These are phyloP conservation scores for Globisporangium orthogonon DNA, from an alignment of 352 stramenopile genomes.

Conservation along the genomic window DNA sequence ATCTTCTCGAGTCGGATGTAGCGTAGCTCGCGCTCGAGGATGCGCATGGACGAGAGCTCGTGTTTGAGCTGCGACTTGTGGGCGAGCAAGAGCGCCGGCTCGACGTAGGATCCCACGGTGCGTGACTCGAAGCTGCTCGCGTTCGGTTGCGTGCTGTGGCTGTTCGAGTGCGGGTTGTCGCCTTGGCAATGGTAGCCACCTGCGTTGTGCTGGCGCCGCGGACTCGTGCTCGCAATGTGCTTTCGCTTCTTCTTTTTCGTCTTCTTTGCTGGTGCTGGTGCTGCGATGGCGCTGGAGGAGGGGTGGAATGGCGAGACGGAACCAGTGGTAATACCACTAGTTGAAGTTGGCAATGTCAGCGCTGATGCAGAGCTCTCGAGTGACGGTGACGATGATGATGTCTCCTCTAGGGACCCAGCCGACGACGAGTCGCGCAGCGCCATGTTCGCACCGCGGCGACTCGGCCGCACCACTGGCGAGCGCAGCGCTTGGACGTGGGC, in stretches of 20 bases:
- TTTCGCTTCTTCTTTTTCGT: slow-evolving; percentile 23
- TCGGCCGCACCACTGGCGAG: slow-evolving; percentile 48
- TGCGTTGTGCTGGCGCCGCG: slow-evolving; percentile 5
- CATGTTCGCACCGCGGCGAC: slow-evolving; percentile 19
- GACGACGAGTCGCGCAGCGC: slow-evolving; percentile 1
- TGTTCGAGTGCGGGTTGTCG: slow-evolving; percentile 12
- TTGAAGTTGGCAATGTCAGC: slow-evolving; percentile 1
- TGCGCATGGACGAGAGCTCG: slow-evolving; percentile 31
- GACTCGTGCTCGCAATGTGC: not conserved
- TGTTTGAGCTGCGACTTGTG: slow-evolving; percentile 38
- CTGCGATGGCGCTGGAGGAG: not conserved
- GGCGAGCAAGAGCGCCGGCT: slow-evolving; percentile 31
- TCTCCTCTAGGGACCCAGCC: not conserved
- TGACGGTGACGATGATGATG: slow-evolving; percentile 3
- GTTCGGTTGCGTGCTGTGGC: slow-evolving; percentile 8
- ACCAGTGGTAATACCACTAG: not conserved
- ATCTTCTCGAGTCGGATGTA: slow-evolving; percentile 39
- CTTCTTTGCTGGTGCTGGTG: not conserved
- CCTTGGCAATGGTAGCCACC: slow-evolving; percentile 9
- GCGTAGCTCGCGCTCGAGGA: slow-evolving; percentile 48
- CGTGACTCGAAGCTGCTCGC: slow-evolving; percentile 6
- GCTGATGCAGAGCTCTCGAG: slow-evolving; percentile 6
- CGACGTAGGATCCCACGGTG: slow-evolving; percentile 19
- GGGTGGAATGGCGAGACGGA: not conserved
- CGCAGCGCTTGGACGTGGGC: slow-evolving; percentile 41